These are phyloP conservation scores for Solanum bulbocastanum DNA, from an alignment of 257 asterid species.

Conservation along the genomic window DNA sequence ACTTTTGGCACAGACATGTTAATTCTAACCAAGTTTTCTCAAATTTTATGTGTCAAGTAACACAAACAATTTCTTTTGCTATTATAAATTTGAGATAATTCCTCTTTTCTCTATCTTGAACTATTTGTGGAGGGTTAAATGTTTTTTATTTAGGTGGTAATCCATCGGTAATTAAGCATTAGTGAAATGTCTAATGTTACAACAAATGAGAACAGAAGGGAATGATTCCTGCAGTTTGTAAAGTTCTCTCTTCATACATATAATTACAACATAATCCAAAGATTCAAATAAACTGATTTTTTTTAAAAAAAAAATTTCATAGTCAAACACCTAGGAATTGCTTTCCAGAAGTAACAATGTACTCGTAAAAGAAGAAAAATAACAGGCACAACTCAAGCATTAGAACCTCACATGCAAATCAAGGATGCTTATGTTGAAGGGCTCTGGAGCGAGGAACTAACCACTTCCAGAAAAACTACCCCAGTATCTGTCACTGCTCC, in stretches of 20 bases:
- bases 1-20: not conserved
- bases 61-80: not conserved
- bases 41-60: not conserved
- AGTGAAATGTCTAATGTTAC: not conserved
- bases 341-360: not conserved
- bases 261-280: not conserved
- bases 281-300: not conserved
- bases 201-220: not conserved
- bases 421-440: not conserved
- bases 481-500: slow-evolving; percentile 74
- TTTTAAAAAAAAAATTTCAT: too few species aligned
- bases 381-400: not conserved
- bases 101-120: not conserved
- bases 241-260: not conserved
- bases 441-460: slow-evolving; percentile 24
- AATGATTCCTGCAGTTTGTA: not conserved
- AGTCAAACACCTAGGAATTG: not conserved
- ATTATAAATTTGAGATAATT: not conserved
- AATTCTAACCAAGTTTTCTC: not conserved
- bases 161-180: not conserved
- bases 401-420: not conserved
- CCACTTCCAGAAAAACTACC: slow-evolving; percentile 63
- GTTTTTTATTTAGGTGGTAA: not conserved
- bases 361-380: not conserved
- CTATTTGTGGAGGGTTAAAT: not conserved